Evolutionary conservation across 75 land plant genomes (phyloP).

Genomic region (Adiantum capillusveneris): DNA sequence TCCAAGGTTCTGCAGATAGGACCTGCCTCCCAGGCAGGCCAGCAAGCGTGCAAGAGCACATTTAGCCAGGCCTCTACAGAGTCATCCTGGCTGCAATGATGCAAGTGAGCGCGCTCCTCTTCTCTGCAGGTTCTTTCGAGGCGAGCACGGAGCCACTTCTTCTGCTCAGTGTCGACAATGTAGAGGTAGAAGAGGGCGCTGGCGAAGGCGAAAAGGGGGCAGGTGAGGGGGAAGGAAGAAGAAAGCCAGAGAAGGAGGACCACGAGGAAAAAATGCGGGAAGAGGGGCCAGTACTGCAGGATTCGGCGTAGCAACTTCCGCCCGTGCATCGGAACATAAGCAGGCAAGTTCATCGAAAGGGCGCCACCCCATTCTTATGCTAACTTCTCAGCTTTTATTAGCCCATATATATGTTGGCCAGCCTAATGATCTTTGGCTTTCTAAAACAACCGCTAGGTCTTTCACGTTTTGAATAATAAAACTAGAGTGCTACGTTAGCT

Average conservation of each 20-base stretch:
- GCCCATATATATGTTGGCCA: no score
- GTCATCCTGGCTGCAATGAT: constrained; percentile 7
- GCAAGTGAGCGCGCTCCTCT: background rate
- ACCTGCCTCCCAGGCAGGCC: constrained; percentile 20
- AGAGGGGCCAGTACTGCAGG: constrained; percentile 13
- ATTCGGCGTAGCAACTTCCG: background rate
- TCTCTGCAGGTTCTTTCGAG: constrained; percentile 7
- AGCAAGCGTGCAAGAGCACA: constrained; percentile 10
- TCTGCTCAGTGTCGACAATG: constrained; percentile 18
- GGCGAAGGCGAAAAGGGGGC: constrained; percentile 6
- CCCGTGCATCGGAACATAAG: background rate
- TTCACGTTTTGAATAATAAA: no score
- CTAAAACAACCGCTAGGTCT: no score
- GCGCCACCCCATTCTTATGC: no score
- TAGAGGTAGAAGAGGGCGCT: constrained; percentile 14
- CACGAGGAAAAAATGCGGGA: constrained; percentile 11
- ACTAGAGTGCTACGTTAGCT: no score
- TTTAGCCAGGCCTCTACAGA: constrained; percentile 14
- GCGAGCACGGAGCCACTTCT: constrained; percentile 10
- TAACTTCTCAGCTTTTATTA: no score
- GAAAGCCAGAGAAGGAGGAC: background rate
- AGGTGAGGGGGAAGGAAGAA: background rate
- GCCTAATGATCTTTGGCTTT: no score
- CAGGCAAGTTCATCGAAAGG: no score
- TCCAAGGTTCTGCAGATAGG: constrained; percentile 2